These are phyloP conservation scores for Talaromyces adpressus DNA, from an alignment of 495 filamentous ascomycete genomes.

Conservation along the genomic window DNA sequence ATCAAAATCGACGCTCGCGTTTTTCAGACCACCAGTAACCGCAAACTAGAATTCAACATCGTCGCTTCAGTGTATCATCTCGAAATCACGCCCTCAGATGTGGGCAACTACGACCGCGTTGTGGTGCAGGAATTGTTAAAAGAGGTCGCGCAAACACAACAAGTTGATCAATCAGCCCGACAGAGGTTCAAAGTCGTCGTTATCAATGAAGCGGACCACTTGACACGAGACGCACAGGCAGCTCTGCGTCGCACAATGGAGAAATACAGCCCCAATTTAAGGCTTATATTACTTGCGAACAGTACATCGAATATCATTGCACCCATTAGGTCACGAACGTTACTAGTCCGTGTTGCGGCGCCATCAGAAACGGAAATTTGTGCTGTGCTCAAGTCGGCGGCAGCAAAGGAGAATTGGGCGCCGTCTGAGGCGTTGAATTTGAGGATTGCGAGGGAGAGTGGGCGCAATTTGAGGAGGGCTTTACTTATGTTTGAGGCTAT, in stretches of 20 bases:
- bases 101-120: conserved; percentile 93
- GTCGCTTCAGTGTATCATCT: conserved; percentile 93
- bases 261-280: conserved; percentile 93
- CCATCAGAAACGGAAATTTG: conserved; percentile 82
- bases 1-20: conserved; percentile 95
- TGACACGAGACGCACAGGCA: conserved; percentile 91
- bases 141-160: conserved; percentile 96
- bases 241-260: conserved; percentile 96
- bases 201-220: conserved; percentile 97
- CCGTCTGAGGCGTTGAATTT: conserved; percentile 62
- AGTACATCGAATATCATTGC: conserved; percentile 96
- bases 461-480: conserved; percentile 81
- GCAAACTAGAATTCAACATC: conserved; percentile 98
- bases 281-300: conserved; percentile 87
- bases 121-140: conserved; percentile 94
- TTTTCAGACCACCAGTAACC: conserved; percentile 91
- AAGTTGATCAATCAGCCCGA: conserved; percentile 81
- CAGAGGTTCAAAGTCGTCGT: conserved; percentile 98
- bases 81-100: conserved; percentile 95
- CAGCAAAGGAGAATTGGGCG: conserved; percentile 69
- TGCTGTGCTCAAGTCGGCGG: conserved; percentile 64
- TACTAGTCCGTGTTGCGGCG: conserved; percentile 87
- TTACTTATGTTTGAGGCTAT: conserved; percentile 94
- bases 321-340: conserved; percentile 80
- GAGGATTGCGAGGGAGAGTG: conserved; percentile 86